A percentile compares a stretch with the other conserved stretches of the same genome.
These are phyloP conservation scores for Cyberlindnera americana DNA, from an alignment of 805 yeast genomes.

Conservation along the genomic window DNA sequence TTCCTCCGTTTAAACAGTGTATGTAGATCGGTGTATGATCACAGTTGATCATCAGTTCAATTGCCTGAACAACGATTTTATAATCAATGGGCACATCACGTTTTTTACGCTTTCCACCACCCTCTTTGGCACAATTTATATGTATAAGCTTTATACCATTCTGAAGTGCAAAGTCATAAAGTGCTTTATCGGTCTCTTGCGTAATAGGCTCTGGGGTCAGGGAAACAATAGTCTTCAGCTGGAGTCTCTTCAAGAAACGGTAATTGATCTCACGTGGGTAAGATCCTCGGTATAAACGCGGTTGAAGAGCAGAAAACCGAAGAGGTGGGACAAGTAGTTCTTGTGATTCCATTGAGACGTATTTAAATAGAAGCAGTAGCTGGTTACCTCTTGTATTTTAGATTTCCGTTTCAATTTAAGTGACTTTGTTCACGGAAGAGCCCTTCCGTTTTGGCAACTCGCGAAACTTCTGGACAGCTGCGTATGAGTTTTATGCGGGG, in stretches of 20 bases:
- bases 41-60: slow-evolving; percentile 58
- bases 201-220: slow-evolving; percentile 75
- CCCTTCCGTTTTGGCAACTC: too few relatives aligned
- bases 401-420: too few relatives aligned
- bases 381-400: too few relatives aligned
- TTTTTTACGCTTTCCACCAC: slow-evolving; percentile 64
- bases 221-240: slow-evolving; percentile 69
- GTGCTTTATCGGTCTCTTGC: slow-evolving; percentile 44
- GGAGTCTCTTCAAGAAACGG: slow-evolving; percentile 60
- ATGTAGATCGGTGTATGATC: slow-evolving; percentile 68
- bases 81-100: slow-evolving; percentile 78
- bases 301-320: slow-evolving; percentile 68
- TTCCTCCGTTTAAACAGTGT: slow-evolving; percentile 89
- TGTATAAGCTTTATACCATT: slow-evolving; percentile 65
- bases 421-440: too few relatives aligned
- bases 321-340: slow-evolving; percentile 64
- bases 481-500: too few relatives aligned
- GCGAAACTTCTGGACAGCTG: too few relatives aligned
- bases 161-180: slow-evolving; percentile 48
- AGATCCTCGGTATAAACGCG: slow-evolving; percentile 75
- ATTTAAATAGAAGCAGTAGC: too few relatives aligned
- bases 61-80: slow-evolving; percentile 52
- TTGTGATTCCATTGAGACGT: slow-evolving; percentile 1
- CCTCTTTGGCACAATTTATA: slow-evolving; percentile 56
- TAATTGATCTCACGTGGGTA: slow-evolving; percentile 77